Evolutionary conservation across 2,329 filamentous ascomycete genomes (phyloP).

Genomic region (Xylaria sp.): DNA sequence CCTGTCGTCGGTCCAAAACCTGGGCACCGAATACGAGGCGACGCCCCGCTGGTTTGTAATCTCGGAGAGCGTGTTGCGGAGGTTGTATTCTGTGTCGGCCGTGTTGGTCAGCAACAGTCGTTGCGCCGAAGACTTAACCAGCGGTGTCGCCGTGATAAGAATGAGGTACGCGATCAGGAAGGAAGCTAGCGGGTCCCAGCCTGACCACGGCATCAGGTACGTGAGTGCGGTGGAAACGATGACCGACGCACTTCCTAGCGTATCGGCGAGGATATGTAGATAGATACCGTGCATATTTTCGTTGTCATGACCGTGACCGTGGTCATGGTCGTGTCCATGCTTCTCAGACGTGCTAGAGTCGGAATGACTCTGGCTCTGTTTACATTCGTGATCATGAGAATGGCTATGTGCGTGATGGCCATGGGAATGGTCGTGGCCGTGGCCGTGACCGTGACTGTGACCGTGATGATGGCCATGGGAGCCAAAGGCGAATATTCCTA

Average conservation of each 20-base stretch:
- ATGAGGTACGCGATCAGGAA: slow-evolving; percentile 93
- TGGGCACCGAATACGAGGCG: slow-evolving; percentile 81
- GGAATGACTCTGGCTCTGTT: slow-evolving; percentile 46
- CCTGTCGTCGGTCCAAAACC: slow-evolving; percentile 89
- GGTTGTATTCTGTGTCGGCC: slow-evolving; percentile 81
- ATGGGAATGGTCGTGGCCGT: slow-evolving; percentile 39
- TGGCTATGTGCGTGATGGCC: slow-evolving; percentile 35
- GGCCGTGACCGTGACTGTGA: slow-evolving; percentile 63
- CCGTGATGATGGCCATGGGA: slow-evolving; percentile 65
- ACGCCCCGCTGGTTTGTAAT: slow-evolving; percentile 84
- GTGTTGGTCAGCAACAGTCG: slow-evolving; percentile 85
- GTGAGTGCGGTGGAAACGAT: slow-evolving; percentile 90
- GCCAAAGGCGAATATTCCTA: slow-evolving; percentile 86
- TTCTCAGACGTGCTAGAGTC: slow-evolving; percentile 51
- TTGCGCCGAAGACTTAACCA: slow-evolving; percentile 84
- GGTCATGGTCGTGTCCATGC: slow-evolving; percentile 46
- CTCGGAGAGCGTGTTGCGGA: slow-evolving; percentile 84
- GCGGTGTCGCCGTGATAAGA: slow-evolving; percentile 85
- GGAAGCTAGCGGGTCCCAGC: slow-evolving; percentile 93
- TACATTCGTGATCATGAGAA: slow-evolving; percentile 40
- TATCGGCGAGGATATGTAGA: slow-evolving; percentile 92
- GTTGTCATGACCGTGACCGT: slow-evolving; percentile 71
- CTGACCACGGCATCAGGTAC: slow-evolving; percentile 85
- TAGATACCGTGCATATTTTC: slow-evolving; percentile 99
- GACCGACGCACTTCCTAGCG: slow-evolving; percentile 90